Conservation (phyloP, 2,329 filamentous ascomycete species). For the Cytospora leucostoma region DNA sequence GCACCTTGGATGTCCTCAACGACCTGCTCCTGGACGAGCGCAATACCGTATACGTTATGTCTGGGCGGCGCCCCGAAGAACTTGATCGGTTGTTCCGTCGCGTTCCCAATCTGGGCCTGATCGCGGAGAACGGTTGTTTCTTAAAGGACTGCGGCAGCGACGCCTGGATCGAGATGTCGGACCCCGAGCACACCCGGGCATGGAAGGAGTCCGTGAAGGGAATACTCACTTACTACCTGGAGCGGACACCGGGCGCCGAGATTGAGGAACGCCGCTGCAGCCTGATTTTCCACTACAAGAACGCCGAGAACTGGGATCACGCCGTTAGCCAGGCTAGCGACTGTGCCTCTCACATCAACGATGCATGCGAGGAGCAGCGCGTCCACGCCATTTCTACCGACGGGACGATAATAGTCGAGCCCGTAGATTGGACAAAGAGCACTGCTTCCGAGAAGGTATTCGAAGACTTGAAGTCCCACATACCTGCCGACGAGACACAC, state of each 20-base stretch:
- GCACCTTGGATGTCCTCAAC: conserved; percentile 79
- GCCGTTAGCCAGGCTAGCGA: conserved; percentile 82
- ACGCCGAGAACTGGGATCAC: conserved; percentile 72
- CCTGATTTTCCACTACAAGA: conserved; percentile 86
- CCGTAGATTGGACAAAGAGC: conserved; percentile 82
- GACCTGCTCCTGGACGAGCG: conserved; percentile 77
- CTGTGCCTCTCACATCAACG: conserved; percentile 93
- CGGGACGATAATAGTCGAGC: conserved; percentile 80
- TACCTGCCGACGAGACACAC: conserved; percentile 38
- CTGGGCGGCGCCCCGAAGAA: conserved; percentile 81
- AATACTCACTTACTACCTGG: conserved; percentile 86
- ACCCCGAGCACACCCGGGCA: conserved; percentile 65
- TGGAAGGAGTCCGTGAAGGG: conserved; percentile 85
- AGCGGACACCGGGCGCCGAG: conserved; percentile 83
- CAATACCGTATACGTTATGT: conserved; percentile 94
- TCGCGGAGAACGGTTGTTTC: conserved; percentile 94
- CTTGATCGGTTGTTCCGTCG: conserved; percentile 83
- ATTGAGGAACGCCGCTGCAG: conserved; percentile 92
- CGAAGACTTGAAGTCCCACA: conserved; percentile 52
- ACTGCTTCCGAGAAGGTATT: conserved; percentile 78
- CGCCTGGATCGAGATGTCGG: conserved; percentile 77
- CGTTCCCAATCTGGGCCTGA: conserved; percentile 81
- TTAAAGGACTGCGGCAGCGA: conserved; percentile 69
- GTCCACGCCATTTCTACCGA: conserved; percentile 83
- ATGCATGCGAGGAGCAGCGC: conserved; percentile 79